phyloP scores from a whole-genome alignment of 2,329 filamentous ascomycete species.

The Colletotrichum gigasporum region DNA sequence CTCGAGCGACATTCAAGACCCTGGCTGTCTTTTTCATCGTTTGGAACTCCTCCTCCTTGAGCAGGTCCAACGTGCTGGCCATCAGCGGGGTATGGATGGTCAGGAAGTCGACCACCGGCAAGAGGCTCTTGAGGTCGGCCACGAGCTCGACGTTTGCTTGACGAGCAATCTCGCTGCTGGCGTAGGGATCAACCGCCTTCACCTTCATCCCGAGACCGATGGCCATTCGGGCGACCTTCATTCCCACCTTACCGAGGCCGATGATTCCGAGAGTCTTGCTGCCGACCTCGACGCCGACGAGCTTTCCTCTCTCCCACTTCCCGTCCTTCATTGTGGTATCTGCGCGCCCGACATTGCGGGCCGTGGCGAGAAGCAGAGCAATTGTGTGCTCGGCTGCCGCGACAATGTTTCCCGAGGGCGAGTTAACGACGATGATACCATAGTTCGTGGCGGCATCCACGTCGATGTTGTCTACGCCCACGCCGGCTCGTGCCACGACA shows the following conservation, averaged over 20 bases:
- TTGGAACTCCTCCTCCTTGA: slow-evolving; percentile 72
- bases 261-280: slow-evolving; percentile 81
- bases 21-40: slow-evolving; percentile 79
- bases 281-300: slow-evolving; percentile 82
- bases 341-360: slow-evolving; percentile 77
- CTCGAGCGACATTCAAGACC: slow-evolving; percentile 82
- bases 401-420: slow-evolving; percentile 81
- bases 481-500: slow-evolving; percentile 82
- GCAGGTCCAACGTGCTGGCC: slow-evolving; percentile 78
- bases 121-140: slow-evolving; percentile 65
- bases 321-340: slow-evolving; percentile 75
- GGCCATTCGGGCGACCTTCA: slow-evolving; percentile 83
- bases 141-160: slow-evolving; percentile 73
- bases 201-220: slow-evolving; percentile 82
- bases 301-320: slow-evolving; percentile 78
- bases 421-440: slow-evolving; percentile 84
- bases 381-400: slow-evolving; percentile 84
- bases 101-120: slow-evolving; percentile 77
- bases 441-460: slow-evolving; percentile 75
- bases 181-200: slow-evolving; percentile 80
- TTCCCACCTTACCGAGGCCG: slow-evolving; percentile 83
- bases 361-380: slow-evolving; percentile 77
- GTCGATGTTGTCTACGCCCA: slow-evolving; percentile 86
- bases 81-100: slow-evolving; percentile 85
- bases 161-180: slow-evolving; percentile 75